Percentiles rank a stretch among this genome's conserved stretches.
Conservation (phyloP, 257 asterid species). For the Cinchona pubescens region DNA sequence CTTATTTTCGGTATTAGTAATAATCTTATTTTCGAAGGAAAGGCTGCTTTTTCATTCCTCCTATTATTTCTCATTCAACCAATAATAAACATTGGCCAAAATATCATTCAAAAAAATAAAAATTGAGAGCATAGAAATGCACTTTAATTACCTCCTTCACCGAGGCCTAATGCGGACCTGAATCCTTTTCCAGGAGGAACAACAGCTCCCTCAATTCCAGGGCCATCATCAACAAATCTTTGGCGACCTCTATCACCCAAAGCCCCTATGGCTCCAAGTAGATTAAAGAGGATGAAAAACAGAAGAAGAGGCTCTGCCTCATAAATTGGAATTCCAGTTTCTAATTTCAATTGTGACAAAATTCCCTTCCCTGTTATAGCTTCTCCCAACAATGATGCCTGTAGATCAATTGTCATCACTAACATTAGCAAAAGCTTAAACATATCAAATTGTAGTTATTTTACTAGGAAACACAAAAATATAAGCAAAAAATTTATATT, state of each 20-base stretch:
- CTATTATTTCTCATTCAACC: too few relatives aligned
- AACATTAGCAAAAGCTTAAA: too few relatives aligned
- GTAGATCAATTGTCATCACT: not conserved
- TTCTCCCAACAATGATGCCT: conserved; percentile 93
- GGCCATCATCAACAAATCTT: conserved; percentile 73
- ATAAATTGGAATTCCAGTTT: conserved; percentile 87
- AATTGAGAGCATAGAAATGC: not conserved
- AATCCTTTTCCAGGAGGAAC: conserved; percentile 76
- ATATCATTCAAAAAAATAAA: not conserved
- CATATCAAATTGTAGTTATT: too few relatives aligned
- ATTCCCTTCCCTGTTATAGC: conserved; percentile 93
- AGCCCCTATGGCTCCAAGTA: conserved; percentile 97
- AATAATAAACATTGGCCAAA: too few relatives aligned
- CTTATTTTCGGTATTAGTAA: too few relatives aligned
- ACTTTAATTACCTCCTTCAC: conserved; percentile 49
- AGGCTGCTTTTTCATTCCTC: too few relatives aligned
- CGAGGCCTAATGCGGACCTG: conserved; percentile 67
- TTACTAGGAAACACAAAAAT: too few relatives aligned
- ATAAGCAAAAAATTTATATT: too few relatives aligned
- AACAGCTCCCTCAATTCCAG: conserved; percentile 71
- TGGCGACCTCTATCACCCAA: conserved; percentile 88
- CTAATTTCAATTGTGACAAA: conserved; percentile 72
- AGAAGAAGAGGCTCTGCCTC: conserved; percentile 64
- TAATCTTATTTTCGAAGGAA: too few relatives aligned
- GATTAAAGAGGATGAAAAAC: conserved; percentile 83